These are phyloP conservation scores for Trichoderma sp. DNA, from an alignment of 2,329 filamentous ascomycete genomes.

Conservation along the genomic window DNA sequence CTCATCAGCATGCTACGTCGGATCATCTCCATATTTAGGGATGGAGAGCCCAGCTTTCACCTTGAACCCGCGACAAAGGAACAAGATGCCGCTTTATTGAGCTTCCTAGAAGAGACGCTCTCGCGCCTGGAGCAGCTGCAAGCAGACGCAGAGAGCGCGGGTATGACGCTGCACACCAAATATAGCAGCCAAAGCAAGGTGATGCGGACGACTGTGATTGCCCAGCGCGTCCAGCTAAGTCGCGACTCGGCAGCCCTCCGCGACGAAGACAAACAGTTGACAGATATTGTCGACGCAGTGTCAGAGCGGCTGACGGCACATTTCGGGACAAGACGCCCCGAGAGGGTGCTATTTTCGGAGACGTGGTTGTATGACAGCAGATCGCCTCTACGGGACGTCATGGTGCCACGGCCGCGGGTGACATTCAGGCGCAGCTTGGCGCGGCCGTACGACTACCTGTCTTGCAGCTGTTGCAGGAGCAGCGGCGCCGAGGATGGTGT, in stretches of 20 bases:
- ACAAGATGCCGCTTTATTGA: constrained; percentile 35
- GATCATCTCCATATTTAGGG: constrained; percentile 32
- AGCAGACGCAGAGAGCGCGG: constrained; percentile 45
- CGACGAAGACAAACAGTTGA: constrained; percentile 70
- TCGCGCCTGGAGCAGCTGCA: constrained; percentile 50
- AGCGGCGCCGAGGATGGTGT: constrained; percentile 41
- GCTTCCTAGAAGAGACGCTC: constrained; percentile 44
- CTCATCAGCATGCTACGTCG: constrained; percentile 32
- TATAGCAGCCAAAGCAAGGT: constrained; percentile 72
- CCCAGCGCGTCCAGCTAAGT: constrained; percentile 78
- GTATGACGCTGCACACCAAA: constrained; percentile 66
- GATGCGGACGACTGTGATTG: constrained; percentile 74
- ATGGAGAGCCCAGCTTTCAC: constrained; percentile 42
- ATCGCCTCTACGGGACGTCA: constrained; percentile 70
- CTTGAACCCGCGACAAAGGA: constrained; percentile 36
- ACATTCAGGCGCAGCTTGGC: constrained; percentile 71
- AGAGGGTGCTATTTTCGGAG: constrained; percentile 64
- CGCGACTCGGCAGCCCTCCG: constrained; percentile 72
- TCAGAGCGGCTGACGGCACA: constrained; percentile 31
- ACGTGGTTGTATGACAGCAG: constrained; percentile 74
- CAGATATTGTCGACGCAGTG: constrained; percentile 59
- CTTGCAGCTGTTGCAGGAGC: constrained; percentile 66
- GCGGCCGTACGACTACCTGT: constrained; percentile 75
- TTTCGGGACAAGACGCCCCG: constrained; percentile 30
- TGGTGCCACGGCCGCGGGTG: constrained; percentile 70